Base-by-base conservation (phyloP, 352 stramenopile genomes). In the Bremia lactucae region DNA sequence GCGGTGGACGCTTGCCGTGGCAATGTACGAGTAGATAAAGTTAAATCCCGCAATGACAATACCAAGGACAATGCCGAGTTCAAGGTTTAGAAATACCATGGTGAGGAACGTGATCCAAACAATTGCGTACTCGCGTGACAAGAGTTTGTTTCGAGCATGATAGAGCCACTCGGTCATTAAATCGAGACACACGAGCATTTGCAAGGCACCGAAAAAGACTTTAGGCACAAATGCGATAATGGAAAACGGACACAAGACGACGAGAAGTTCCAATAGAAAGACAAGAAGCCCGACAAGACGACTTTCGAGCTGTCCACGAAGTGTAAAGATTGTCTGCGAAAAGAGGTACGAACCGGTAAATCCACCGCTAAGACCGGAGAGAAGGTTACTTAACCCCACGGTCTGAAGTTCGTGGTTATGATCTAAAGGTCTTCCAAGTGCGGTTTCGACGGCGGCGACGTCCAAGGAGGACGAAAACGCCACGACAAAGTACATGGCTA, bases 271-370 rank as follows among this genome's bases (percentile, higher is more conserved):
- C 15, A 90, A 64, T 8, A 85, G 15, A 45, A 85, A 82, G 21
- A 94, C 80, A 25, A 93, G 61, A 33, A 86, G 48, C 22, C 81
- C 81, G 6, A 72, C 78, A 37, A 82, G 43, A 15, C 81, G 77
- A 16, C 62, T 84, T 23, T 91, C 65, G 29, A 91, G 65, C 16
- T 83, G 76, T 21, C 76, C 72, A 14, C 79, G 79, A 52, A 91
- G 61, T 26, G 81, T 88, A 55, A 93, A 91, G 42, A 93, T 91
- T 26, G 93, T 98, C 72, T 98, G 96, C 18, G 83, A 97, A 62
- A 99, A 99, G 54, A 99, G 98, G 65, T 99, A 99, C 18, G 79
- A 97, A 4, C 96, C 96, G 4, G 95, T 98, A 59, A 98, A 99
- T 28, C 96, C 96, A 14, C 96, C 95, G 0, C 82, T 86, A 25